Evolutionary conservation across 352 stramenopile genomes (phyloP).

Genomic region (Phytophthora lateralis): DNA sequence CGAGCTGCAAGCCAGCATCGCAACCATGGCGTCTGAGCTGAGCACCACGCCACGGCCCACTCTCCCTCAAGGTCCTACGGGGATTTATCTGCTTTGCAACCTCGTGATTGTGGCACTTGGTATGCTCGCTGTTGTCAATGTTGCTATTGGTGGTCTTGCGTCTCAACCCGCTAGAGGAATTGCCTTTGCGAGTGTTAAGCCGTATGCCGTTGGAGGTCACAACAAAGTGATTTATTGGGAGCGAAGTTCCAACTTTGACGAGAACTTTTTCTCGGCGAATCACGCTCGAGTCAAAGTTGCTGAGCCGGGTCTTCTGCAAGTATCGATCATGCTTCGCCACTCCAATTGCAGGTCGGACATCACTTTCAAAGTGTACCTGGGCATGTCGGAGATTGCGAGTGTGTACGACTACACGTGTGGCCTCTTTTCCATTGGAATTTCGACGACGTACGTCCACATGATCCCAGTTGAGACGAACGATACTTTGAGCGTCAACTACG

Average conservation of each 20-base stretch:
- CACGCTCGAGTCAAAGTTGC: neutral
- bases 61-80: neutral
- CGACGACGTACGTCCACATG: constrained; percentile 15
- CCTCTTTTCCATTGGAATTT: constrained; percentile 13
- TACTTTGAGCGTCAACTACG: constrained; percentile 16
- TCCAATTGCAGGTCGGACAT: constrained; percentile 18
- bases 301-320: constrained; percentile 4
- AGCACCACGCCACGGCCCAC: neutral
- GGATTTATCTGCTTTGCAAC: neutral
- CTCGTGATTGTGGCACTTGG: neutral
- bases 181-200: constrained; percentile 18
- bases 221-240: constrained; percentile 11
- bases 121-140: neutral
- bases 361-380: constrained; percentile 18
- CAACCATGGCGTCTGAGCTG: neutral
- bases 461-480: constrained; percentile 12
- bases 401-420: constrained; percentile 19
- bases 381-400: neutral
- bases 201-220: neutral
- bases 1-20: constrained; percentile 12
- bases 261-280: neutral
- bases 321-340: constrained; percentile 16
- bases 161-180: constrained; percentile 1
- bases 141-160: neutral
- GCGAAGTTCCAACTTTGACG: neutral